Base-by-base conservation (phyloP, 208 protist genomes). In the Acanthamoeba lenticulata region DNA sequence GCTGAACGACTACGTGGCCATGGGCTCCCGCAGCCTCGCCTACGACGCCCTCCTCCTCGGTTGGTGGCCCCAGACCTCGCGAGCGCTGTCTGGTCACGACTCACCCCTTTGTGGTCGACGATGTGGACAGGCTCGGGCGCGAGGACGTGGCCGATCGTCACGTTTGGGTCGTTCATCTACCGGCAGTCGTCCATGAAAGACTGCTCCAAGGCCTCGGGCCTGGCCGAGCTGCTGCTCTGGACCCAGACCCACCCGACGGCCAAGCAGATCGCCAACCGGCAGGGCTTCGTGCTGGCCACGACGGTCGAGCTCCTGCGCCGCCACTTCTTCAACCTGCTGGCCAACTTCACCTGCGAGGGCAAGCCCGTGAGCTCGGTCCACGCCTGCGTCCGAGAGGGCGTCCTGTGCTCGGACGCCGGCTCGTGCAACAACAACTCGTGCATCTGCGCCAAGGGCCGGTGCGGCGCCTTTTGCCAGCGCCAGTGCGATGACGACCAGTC, bases 161-260 rank as follows among this genome's bases (percentile, higher is more conserved):
- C 42, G 42, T 83, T 83, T n/a, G 40, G 38, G n/a, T 83, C 72
- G 34, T 83, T 83, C 72, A 83, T 83, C 72, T 83, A 83, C 32
- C 34, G 42, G 24, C 72, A 83, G 11, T 24, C 38, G 2, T 13
- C 72, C 21, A 83, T 83, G 72, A 3, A 45, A 13, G 38, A 83
- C 72, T 83, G 72, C 21, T 29, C 72, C 72, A 83, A 83, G 72
- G 72, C 72, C 42, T 32, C 72, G 24, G 72, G 38, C 0, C 42
- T 83, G 2, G 72, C 72, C 72, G 72, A 83, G 21, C 49, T 83
- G 15, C 40, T 83, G 21, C 36, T 42, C 24, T 83, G 72, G 72
- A 29, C 38, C 42, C 38, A 83, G 40, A 52, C 42, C 24, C 7
- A 19, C 72, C 17, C 40, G 2, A n/a, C 72, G 21, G 72, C 72